Evolutionary conservation across 768 basidiomycete species (phyloP), one percentile per base, ranked within the genome.

Genomic region (Naganishia randhawae): DNA sequence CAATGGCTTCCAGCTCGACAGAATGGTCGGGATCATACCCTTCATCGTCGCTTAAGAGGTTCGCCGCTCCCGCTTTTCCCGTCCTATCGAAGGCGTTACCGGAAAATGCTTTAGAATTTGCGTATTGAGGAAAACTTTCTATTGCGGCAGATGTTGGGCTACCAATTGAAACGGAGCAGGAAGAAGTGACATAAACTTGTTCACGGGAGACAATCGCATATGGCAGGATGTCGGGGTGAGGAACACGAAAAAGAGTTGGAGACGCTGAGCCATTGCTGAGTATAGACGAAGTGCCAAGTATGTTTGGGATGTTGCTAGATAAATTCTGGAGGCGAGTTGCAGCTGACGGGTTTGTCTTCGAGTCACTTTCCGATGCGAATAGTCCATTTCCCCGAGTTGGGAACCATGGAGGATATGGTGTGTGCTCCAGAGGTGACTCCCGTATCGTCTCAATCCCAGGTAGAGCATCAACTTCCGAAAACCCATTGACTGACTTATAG

Each of bases 201-300:
- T 61, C 57, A 16, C 33, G 37, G 17, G 57, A 61, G 39, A 61
- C 57, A 16, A 61, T 27, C 22, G 16, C 57, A 14, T 61, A 61
- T 27, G 57, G 57, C 57, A 61, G 17, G 39, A 16, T 42, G 39
- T 25, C 25, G n/a, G 57, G 39, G 25, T 11, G 37, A 25, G 57
- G 57, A 41, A 29, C 39, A 5, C n/a, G 22, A 22, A 37, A 5
- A n/a, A 48, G n/a, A 22, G 33, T 33, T 33, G 54, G n/a, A n/a
- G 33, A 37, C 11, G 33, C 13, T n/a, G 31, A 10, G 19, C 31
- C 9, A 33, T 55, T 33, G n/a, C n/a, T n/a, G 14, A 39, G 8
- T 19, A 39, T 37, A 25, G 22, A 10, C 22, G 37, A 61, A 13
- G 9, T 35, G 4, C 3, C 6, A 4, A 14, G 6, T 22, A 14